Evolutionary conservation across 345 rosid species (phyloP).

Genomic region (Citrus inodora): DNA sequence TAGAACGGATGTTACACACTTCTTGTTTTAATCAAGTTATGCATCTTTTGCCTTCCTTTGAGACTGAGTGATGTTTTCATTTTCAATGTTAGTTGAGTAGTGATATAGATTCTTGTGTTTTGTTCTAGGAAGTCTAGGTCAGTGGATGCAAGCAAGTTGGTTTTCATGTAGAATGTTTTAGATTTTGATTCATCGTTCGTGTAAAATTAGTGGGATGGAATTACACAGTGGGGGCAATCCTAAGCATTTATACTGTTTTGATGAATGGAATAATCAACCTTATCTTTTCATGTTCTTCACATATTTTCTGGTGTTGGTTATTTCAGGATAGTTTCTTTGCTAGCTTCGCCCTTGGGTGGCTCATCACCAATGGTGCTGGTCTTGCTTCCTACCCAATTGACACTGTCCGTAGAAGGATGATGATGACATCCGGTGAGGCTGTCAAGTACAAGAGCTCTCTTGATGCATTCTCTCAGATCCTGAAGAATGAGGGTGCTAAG

Average conservation of each 20-base stretch:
- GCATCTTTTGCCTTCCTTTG: too few relatives aligned
- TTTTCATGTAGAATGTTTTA: not conserved
- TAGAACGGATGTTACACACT: too few relatives aligned
- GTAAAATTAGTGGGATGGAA: not conserved
- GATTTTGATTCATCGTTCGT: not conserved
- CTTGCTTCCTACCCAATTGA: slow-evolving; percentile 87
- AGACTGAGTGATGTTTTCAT: slow-evolving; percentile 6
- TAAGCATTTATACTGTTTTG: too few relatives aligned
- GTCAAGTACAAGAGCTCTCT: slow-evolving; percentile 81
- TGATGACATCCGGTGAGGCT: slow-evolving; percentile 97
- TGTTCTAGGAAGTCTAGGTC: not conserved
- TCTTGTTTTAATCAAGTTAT: too few relatives aligned
- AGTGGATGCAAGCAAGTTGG: not conserved
- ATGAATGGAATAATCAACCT: too few relatives aligned
- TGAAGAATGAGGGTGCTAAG: slow-evolving; percentile 76
- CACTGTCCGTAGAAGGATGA: slow-evolving; percentile 95
- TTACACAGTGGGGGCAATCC: too few relatives aligned
- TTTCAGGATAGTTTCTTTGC: slow-evolving; percentile 86
- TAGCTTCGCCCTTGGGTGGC: slow-evolving; percentile 87
- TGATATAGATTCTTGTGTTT: not conserved
- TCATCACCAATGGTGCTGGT: slow-evolving; percentile 86
- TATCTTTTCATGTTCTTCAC: too few relatives aligned
- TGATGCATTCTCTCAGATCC: slow-evolving; percentile 67
- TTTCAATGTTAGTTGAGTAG: slow-evolving; percentile 17
- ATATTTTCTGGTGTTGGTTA: slow-evolving; percentile 7